Evolutionary conservation across 768 basidiomycete species (phyloP).

Genomic region (Nidularia pulvinata): DNA sequence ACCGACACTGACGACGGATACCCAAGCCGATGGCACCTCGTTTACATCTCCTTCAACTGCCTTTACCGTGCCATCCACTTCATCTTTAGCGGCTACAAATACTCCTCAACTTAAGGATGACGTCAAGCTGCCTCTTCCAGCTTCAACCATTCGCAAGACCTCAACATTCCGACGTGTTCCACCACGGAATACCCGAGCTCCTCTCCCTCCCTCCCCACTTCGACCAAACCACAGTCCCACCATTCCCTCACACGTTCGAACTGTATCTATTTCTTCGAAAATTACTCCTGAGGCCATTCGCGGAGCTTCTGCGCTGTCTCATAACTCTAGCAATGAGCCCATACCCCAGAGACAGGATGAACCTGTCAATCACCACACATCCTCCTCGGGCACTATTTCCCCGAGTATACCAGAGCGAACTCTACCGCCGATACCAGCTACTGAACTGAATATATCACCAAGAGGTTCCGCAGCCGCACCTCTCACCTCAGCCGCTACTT

Average conservation of each 20-base stretch:
- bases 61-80: neutral
- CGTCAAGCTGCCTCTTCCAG: neutral
- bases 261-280: conserved; percentile 14
- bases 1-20: no score
- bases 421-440: no score
- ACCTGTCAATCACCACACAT: no score
- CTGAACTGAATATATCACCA: no score
- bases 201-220: conserved; percentile 28
- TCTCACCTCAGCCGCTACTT: no score
- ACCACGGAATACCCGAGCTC: conserved; percentile 27
- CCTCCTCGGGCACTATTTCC: no score
- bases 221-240: conserved; percentile 7
- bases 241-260: conserved; percentile 9
- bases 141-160: conserved; percentile 18
- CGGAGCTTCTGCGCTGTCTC: no score
- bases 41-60: neutral
- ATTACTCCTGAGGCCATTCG: no score
- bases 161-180: conserved; percentile 54
- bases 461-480: no score
- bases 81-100: neutral
- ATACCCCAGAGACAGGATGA: neutral
- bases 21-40: no score
- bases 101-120: neutral
- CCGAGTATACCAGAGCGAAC: no score
- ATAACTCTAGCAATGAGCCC: neutral